These are phyloP conservation scores for Ceratopteris richardii DNA, from an alignment of 75 land plant species.

Conservation along the genomic window DNA sequence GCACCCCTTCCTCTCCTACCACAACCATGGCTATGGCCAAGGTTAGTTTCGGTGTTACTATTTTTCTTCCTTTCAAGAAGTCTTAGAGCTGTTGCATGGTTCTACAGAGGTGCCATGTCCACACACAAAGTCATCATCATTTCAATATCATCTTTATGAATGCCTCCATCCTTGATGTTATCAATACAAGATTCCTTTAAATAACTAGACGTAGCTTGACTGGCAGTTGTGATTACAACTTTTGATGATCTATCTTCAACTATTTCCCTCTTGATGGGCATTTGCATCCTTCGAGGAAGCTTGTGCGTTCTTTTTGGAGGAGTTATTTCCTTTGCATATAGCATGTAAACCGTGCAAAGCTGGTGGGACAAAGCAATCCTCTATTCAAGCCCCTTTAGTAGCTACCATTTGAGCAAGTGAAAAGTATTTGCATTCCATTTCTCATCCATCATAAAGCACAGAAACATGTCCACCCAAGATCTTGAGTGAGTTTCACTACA, in stretches of 20 bases:
- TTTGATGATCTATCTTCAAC: no score
- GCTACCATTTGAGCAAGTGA: slow-evolving; percentile 37
- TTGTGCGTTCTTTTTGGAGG: no score
- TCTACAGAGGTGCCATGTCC: slow-evolving; percentile 62
- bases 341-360: slow-evolving; percentile 43
- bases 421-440: slow-evolving; percentile 65
- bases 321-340: background rate
- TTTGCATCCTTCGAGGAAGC: no score
- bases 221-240: no score
- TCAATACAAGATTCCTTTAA: no score
- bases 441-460: slow-evolving; percentile 74
- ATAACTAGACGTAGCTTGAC: no score
- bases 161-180: background rate
- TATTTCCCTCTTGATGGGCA: no score
- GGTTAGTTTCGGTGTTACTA: slow-evolving; percentile 7
- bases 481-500: slow-evolving; percentile 29
- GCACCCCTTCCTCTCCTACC: slow-evolving; percentile 37
- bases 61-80: slow-evolving; percentile 51
- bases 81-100: slow-evolving; percentile 80
- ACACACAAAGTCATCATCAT: slow-evolving; percentile 12
- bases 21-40: slow-evolving; percentile 14
- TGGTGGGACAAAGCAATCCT: slow-evolving; percentile 54
- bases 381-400: slow-evolving; percentile 17
- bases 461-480: slow-evolving; percentile 73
- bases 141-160: background rate